These are phyloP conservation scores for Aspergillus saccharolyticus DNA, from an alignment of 495 filamentous ascomycete genomes.

Conservation along the genomic window DNA sequence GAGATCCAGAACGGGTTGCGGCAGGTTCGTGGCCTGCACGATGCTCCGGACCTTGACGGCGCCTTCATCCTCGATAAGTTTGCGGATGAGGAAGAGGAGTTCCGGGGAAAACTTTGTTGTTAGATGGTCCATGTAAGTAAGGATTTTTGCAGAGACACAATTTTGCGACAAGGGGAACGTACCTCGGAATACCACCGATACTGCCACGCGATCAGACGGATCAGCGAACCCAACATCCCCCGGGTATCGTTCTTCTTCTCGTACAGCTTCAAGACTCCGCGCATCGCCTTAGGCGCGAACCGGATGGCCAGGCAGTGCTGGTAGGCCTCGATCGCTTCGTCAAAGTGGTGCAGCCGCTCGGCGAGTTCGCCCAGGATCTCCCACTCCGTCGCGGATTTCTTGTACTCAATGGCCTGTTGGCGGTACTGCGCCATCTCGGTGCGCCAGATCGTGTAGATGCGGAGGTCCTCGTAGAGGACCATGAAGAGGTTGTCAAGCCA, in stretches of 20 bases:
- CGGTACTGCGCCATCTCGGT: constrained; percentile 93
- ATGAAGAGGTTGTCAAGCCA: constrained; percentile 99
- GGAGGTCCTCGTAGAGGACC: constrained; percentile 96
- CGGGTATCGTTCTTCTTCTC: constrained; percentile 68
- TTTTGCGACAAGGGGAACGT: constrained; percentile 16
- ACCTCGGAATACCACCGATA: constrained; percentile 98
- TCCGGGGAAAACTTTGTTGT: constrained; percentile 81
- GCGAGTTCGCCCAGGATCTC: constrained; percentile 94
- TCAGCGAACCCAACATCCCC: constrained; percentile 71
- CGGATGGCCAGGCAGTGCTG: constrained; percentile 72
- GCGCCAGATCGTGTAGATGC: constrained; percentile 98
- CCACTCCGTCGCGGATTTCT: constrained; percentile 95
- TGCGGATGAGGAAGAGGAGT: constrained; percentile 78
- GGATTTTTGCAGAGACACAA: neutral
- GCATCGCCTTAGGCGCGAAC: constrained; percentile 87
- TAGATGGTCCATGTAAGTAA: no score
- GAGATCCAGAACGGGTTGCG: constrained; percentile 86
- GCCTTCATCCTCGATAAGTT: constrained; percentile 93
- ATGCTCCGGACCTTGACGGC: constrained; percentile 97
- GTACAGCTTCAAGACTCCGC: constrained; percentile 73
- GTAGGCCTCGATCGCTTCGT: constrained; percentile 90
- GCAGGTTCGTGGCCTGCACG: constrained; percentile 89
- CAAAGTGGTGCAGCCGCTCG: constrained; percentile 80
- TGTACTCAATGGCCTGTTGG: constrained; percentile 85
- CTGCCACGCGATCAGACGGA: constrained; percentile 91